phyloP scores from a whole-genome alignment of 345 rosid genomes.

The Camelina hispida region DNA sequence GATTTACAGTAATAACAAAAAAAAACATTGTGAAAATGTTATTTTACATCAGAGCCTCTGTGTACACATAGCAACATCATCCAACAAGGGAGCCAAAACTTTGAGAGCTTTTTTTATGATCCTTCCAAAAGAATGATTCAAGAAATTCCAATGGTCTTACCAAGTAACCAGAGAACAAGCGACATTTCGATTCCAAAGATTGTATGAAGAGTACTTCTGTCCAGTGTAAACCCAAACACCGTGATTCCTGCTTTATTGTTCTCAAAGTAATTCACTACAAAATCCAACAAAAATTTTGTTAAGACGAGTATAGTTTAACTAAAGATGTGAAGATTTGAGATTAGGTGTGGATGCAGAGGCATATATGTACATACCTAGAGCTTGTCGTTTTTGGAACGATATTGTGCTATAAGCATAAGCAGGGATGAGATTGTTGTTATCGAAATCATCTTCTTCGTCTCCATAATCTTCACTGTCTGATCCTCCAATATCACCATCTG shows the following conservation, averaged over 20 bases:
- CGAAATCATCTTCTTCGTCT: slow-evolving; percentile 86
- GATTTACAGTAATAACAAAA: slow-evolving; percentile 28
- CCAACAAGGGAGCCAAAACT: slow-evolving; percentile 31
- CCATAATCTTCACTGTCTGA: slow-evolving; percentile 59
- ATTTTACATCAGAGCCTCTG: slow-evolving; percentile 35
- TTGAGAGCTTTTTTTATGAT: slow-evolving; percentile 14
- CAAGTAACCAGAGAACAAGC: slow-evolving; percentile 87
- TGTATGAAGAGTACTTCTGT: slow-evolving; percentile 80
- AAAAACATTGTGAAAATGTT: slow-evolving; percentile 17
- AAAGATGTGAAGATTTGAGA: slow-evolving; percentile 12
- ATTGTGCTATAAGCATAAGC: slow-evolving; percentile 74
- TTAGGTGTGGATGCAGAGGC: neutral
- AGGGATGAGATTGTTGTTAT: slow-evolving; percentile 70
- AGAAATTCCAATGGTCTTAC: slow-evolving; percentile 81
- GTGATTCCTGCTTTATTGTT: slow-evolving; percentile 92
- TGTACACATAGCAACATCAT: slow-evolving; percentile 23
- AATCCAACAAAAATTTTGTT: neutral
- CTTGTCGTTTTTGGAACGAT: slow-evolving; percentile 90
- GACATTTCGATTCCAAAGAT: slow-evolving; percentile 86
- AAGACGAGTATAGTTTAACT: neutral
- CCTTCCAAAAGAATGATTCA: slow-evolving; percentile 40
- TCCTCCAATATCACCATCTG: slow-evolving; percentile 54
- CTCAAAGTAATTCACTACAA: slow-evolving; percentile 88
- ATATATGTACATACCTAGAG: slow-evolving; percentile 62
- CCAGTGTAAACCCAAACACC: slow-evolving; percentile 76